Conservation (phyloP, 805 yeast species). For the Yarrowia sp. region DNA sequence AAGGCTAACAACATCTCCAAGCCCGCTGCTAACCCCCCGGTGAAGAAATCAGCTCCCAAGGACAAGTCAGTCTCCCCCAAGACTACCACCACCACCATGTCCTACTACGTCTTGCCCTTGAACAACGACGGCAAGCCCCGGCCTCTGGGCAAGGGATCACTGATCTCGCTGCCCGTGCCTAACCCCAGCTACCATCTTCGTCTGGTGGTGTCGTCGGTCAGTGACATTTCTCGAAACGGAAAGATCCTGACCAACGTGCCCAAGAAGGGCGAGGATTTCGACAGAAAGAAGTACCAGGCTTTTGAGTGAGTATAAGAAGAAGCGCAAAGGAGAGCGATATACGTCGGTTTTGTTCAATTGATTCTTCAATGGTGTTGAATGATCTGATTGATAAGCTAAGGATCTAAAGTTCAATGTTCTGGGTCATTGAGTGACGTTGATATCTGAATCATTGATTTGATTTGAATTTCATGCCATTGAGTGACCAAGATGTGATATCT, state of each 20-base stretch:
- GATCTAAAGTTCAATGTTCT: no score
- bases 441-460: no score
- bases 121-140: constrained; percentile 47
- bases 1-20: not conserved
- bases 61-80: not conserved
- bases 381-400: no score
- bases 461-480: no score
- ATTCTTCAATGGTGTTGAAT: no score
- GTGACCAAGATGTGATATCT: no score
- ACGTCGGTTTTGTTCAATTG: no score
- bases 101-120: constrained; percentile 43
- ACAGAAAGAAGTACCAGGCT: constrained; percentile 63
- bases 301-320: constrained; percentile 43
- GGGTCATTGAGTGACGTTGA: no score
- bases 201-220: constrained; percentile 75
- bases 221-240: constrained; percentile 74
- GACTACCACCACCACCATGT: not conserved
- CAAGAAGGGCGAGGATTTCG: constrained; percentile 55
- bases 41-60: not conserved
- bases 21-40: not conserved
- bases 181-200: constrained; percentile 55
- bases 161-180: constrained; percentile 53
- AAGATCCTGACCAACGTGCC: constrained; percentile 78
- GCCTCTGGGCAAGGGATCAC: constrained; percentile 50
- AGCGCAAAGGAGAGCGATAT: not conserved